Percentiles rank a stretch among this genome's conserved stretches.
These are phyloP conservation scores for Sarcodon sp. DNA, from an alignment of 768 basidiomycete genomes.

Conservation along the genomic window DNA sequence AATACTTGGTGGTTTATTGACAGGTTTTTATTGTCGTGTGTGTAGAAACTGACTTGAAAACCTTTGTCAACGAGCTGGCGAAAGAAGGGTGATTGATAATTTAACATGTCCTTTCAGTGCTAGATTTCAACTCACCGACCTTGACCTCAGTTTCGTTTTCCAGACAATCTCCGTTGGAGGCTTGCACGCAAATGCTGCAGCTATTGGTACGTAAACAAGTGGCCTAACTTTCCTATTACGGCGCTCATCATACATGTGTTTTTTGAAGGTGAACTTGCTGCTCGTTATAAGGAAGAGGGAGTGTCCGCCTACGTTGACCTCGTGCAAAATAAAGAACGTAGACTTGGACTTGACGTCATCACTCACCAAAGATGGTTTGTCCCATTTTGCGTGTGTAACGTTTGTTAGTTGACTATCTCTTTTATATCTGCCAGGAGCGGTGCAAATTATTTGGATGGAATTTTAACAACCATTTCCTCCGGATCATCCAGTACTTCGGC, in stretches of 20 bases:
- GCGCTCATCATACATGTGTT: not conserved
- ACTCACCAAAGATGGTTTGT: slow-evolving; percentile 89
- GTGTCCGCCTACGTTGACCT: slow-evolving; percentile 90
- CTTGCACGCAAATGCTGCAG: slow-evolving; percentile 73
- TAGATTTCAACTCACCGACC: slow-evolving; percentile 4
- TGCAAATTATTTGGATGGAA: slow-evolving; percentile 82
- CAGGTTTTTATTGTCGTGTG: not conserved
- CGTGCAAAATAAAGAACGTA: slow-evolving; percentile 80
- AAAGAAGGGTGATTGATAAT: slow-evolving; percentile 56
- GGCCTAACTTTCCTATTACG: not conserved
- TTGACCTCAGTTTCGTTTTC: slow-evolving; percentile 56
- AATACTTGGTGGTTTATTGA: not conserved
- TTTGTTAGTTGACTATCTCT: not conserved
- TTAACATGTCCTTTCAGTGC: not conserved
- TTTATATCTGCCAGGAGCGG: slow-evolving; percentile 51
- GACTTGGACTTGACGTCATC: slow-evolving; percentile 78
- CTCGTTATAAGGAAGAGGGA: slow-evolving; percentile 72
- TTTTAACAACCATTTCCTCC: slow-evolving; percentile 71
- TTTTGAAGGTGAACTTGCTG: slow-evolving; percentile 58
- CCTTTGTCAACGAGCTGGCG: slow-evolving; percentile 82
- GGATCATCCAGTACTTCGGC: slow-evolving; percentile 84
- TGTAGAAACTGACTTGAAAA: slow-evolving; percentile 63
- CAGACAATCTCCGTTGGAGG: slow-evolving; percentile 86
- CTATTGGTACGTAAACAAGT: slow-evolving; percentile 44
- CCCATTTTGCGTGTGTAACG: not conserved